Evolutionary conservation across 805 yeast species (phyloP), one percentile per base, ranked within the genome.

Genomic region (Candida methanosorbosa): DNA sequence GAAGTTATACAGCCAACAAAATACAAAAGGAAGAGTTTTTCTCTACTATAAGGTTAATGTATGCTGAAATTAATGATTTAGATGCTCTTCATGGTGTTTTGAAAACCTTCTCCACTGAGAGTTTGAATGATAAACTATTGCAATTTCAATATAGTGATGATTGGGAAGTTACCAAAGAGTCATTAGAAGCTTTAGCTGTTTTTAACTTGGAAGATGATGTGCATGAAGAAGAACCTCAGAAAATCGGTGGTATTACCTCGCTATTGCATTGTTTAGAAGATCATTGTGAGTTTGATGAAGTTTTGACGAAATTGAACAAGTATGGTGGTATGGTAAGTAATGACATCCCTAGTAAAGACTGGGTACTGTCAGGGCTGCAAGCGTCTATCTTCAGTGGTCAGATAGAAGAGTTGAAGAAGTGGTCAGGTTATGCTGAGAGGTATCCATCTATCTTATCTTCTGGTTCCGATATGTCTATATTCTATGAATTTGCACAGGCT

Each of bases 11-110:
- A 25, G 43, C 34, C 40, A 53, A 21, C 30, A 47, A 38, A 23
- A 54, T 61, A 42, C 63, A 48, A 15, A 52, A 66, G 34, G 54
- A 57, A 45, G 57, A 64, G 49, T 41, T 63, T 60, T 47, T 67
- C 66, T 17, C 52, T 62, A 66, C 77, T 5, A 56, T 92, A n/a
- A 86, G 85, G 46, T 68, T 70, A 19, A 82, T 88, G 63, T 92
- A 92, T 54, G 80, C 95, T 7, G 81, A 75, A 38, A 75, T 92
- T 32, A 90, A 86, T 46, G 98, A 94, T 49, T 69, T 79, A 25
- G 99, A 92, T 61, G 78, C 95, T 0, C 64, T 92, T 22, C 88
- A 83, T 50, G 99, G 98, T 17, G 75, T 85, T 4, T 60, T 88
- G 37, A 77, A 83, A 39, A 70, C 70, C 39, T 80, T 84, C 45